A percentile compares a stretch with the other conserved stretches of the same genome.
phyloP scores from a whole-genome alignment of 2,329 filamentous ascomycete species.

The Dothistroma pini region DNA sequence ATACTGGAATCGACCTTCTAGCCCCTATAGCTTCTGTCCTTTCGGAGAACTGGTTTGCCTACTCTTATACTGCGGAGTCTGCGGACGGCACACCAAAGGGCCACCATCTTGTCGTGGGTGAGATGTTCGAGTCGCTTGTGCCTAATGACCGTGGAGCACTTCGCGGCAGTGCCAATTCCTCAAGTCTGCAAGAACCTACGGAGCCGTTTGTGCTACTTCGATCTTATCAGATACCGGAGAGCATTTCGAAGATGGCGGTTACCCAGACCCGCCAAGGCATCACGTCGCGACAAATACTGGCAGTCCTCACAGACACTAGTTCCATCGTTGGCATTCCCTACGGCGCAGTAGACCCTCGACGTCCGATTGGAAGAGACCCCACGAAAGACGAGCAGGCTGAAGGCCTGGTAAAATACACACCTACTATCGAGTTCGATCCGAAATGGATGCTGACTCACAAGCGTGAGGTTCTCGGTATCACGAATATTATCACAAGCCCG shows the following conservation, averaged over 20 bases:
- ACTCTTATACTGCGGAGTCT: slow-evolving; percentile 64
- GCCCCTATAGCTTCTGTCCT: slow-evolving; percentile 74
- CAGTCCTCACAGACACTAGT: slow-evolving; percentile 68
- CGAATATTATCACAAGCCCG: slow-evolving; percentile 68
- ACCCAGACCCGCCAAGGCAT: slow-evolving; percentile 92
- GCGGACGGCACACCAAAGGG: slow-evolving; percentile 63
- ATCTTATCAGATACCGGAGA: slow-evolving; percentile 73
- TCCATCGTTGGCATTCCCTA: slow-evolving; percentile 77
- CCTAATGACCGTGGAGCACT: slow-evolving; percentile 82
- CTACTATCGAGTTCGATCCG: slow-evolving; percentile 78
- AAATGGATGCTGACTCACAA: slow-evolving; percentile 76
- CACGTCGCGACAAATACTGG: slow-evolving; percentile 75
- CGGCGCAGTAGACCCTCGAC: slow-evolving; percentile 74
- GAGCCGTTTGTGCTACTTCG: slow-evolving; percentile 76
- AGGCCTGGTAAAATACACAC: slow-evolving; percentile 71
- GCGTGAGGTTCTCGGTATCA: slow-evolving; percentile 73
- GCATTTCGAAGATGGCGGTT: slow-evolving; percentile 75
- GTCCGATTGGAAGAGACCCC: slow-evolving; percentile 80
- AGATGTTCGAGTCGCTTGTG: slow-evolving; percentile 82
- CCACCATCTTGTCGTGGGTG: slow-evolving; percentile 79
- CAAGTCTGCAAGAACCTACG: slow-evolving; percentile 64
- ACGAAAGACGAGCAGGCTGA: slow-evolving; percentile 77
- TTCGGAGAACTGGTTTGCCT: slow-evolving; percentile 94
- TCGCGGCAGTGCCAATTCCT: slow-evolving; percentile 67
- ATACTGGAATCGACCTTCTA: slow-evolving; percentile 68